These are phyloP conservation scores for Chlorencoelia australis DNA, from an alignment of 2,329 filamentous ascomycete genomes.

Conservation along the genomic window DNA sequence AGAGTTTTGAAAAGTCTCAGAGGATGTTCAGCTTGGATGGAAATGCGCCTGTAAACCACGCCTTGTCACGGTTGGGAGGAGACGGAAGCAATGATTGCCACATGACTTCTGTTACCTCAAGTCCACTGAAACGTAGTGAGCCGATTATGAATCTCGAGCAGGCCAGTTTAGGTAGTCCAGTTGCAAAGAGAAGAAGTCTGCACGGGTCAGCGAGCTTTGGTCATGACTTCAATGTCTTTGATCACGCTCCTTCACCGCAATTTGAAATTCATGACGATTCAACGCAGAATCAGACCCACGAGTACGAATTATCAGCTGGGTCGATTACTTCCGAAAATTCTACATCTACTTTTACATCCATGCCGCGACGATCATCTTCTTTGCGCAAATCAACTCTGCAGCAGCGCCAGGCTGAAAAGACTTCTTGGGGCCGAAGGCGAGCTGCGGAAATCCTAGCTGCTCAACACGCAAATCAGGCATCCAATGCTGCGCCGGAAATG, in stretches of 20 bases:
- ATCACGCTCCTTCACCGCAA: slow-evolving; percentile 38
- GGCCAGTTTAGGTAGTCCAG: slow-evolving; percentile 68
- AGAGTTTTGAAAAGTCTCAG: slow-evolving; percentile 40
- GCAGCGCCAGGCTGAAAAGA: slow-evolving; percentile 65
- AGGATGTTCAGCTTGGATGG: slow-evolving; percentile 42
- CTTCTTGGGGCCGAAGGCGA: slow-evolving; percentile 50
- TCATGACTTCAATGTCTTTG: slow-evolving; percentile 65
- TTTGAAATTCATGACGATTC: slow-evolving; percentile 45
- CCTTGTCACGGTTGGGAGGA: slow-evolving; percentile 38
- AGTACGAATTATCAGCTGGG: slow-evolving; percentile 43
- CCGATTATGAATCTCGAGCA: slow-evolving; percentile 81
- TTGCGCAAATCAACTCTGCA: slow-evolving; percentile 80
- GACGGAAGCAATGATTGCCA: slow-evolving; percentile 34
- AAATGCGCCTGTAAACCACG: slow-evolving; percentile 38
- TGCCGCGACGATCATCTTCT: slow-evolving; percentile 63
- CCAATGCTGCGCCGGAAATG: slow-evolving; percentile 33
- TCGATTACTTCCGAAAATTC: slow-evolving; percentile 18
- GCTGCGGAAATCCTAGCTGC: slow-evolving; percentile 37
- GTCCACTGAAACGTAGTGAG: slow-evolving; percentile 86
- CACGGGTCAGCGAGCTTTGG: slow-evolving; percentile 61
- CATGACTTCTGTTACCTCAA: slow-evolving; percentile 51
- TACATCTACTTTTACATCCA: slow-evolving; percentile 32
- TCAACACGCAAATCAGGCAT: slow-evolving; percentile 23
- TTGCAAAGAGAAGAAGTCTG: slow-evolving; percentile 82
- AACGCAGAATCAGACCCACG: slow-evolving; percentile 31